Evolutionary conservation across 345 rosid genomes (phyloP).

Genomic region (Ricinus communis): DNA sequence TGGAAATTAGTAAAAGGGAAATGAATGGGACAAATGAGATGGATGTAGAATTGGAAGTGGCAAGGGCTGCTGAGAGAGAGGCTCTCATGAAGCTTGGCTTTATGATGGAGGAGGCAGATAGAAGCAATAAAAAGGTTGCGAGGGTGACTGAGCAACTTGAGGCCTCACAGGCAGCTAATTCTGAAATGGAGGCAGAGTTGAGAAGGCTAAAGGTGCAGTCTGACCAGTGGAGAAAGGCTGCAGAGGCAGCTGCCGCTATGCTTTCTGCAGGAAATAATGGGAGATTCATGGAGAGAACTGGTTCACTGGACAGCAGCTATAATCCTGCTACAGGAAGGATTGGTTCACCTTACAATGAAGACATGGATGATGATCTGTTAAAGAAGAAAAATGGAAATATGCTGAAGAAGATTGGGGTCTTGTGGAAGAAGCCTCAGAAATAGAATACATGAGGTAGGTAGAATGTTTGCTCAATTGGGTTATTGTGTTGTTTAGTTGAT

Average conservation of each 20-base stretch:
- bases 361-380: conserved; percentile 56
- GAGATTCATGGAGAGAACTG: conserved; percentile 54
- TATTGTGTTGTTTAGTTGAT: background rate
- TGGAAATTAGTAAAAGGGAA: conserved; percentile 44
- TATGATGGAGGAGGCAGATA: conserved; percentile 57
- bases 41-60: conserved; percentile 37
- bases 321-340: conserved; percentile 40
- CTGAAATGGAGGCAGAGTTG: conserved; percentile 79
- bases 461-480: background rate
- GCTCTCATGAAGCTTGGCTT: conserved; percentile 61
- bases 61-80: conserved; percentile 55
- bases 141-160: conserved; percentile 61
- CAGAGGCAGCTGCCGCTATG: conserved; percentile 90
- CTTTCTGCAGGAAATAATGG: conserved; percentile 69
- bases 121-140: conserved; percentile 56
- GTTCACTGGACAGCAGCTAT: conserved; percentile 59
- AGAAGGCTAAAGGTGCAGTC: conserved; percentile 91
- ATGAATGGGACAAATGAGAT: conserved; percentile 40
- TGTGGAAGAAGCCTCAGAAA: conserved; percentile 84
- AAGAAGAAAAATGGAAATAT: conserved; percentile 90
- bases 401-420: conserved; percentile 82
- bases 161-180: conserved; percentile 57
- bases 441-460: conserved; percentile 4
- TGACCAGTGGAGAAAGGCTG: conserved; percentile 98
- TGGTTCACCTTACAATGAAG: conserved; percentile 63